Conservation (phyloP, 768 basidiomycete genomes). For the Boletellus sp. region DNA sequence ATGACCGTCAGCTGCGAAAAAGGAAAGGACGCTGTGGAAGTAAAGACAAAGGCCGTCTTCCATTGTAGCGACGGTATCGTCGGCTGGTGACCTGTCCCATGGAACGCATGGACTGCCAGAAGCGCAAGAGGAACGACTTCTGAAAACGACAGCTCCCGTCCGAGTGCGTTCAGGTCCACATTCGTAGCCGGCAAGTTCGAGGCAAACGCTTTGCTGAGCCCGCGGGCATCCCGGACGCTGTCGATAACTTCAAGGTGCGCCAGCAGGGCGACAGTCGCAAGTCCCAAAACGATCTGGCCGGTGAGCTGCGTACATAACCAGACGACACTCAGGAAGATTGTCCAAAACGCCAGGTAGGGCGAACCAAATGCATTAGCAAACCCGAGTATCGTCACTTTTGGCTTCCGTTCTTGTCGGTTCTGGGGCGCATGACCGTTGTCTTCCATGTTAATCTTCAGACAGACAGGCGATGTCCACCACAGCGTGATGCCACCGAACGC, state of each 20-base stretch:
- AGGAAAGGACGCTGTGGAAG: slow-evolving; percentile 63
- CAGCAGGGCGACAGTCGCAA: slow-evolving; percentile 64
- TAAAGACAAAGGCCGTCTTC: slow-evolving; percentile 89
- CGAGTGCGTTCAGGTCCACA: slow-evolving; percentile 27
- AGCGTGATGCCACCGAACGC: slow-evolving; percentile 51
- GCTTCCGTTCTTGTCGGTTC: slow-evolving; percentile 30
- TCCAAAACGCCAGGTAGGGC: slow-evolving; percentile 81
- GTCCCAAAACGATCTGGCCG: slow-evolving; percentile 73
- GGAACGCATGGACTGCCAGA: slow-evolving; percentile 74
- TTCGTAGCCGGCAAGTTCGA: slow-evolving; percentile 45
- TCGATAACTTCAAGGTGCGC: slow-evolving; percentile 79
- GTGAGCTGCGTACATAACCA: slow-evolving; percentile 64
- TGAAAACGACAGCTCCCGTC: slow-evolving; percentile 48
- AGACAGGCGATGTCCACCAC: slow-evolving; percentile 75
- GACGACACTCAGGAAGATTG: slow-evolving; percentile 56
- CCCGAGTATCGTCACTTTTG: slow-evolving; percentile 63
- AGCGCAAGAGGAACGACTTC: slow-evolving; percentile 75
- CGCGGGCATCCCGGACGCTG: slow-evolving; percentile 68
- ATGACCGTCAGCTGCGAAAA: slow-evolving; percentile 70
- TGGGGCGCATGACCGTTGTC: slow-evolving; percentile 4
- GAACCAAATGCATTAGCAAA: slow-evolving; percentile 90
- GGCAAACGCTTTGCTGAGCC: slow-evolving; percentile 49
- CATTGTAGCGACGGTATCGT: slow-evolving; percentile 89
- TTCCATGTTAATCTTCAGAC: slow-evolving; percentile 56
- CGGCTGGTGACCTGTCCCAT: slow-evolving; percentile 89